Base-by-base conservation (phyloP, 2,329 filamentous ascomycete genomes). In the Dactylellina drechsleri region DNA sequence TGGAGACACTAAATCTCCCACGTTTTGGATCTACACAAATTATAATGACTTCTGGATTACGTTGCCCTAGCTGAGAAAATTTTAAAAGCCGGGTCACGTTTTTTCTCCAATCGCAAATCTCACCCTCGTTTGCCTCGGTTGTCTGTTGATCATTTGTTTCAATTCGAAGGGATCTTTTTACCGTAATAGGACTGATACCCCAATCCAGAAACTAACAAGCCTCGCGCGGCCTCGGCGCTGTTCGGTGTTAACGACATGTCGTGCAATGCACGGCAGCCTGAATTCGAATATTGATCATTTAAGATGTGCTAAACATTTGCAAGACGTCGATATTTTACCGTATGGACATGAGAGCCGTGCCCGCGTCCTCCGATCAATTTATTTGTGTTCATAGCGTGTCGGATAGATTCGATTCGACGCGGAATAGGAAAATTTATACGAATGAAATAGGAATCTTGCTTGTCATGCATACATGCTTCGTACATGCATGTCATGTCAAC, bases 121-220 rank as follows among this genome's bases (percentile, higher is more conserved):
- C 18, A 23, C n/a, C 20, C 15, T 49, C 20, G 6, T 43, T n/a
- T 52, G 18, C 57, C 57, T 60, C 57, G 57, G 57, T 49, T 20
- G 26, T 20, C 20, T 49, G 57, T 15, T 49, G 57, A 60, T 60
- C 57, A 16, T 36, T 36, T 60, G 57, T 60, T 60, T 60, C 57
- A 60, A 47, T 15, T 49, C 45, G 8, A 45, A 26, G 6, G 41
- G 7, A 28, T 20, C 16, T 36, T 36, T 23, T 43, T 20, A 43
- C 40, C 31, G 26, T 16, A 58, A 41, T 20, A 10, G 40, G 54
- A 41, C 28, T 31, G 54, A 58, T 41, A 31, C 52, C 47, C 52
- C 54, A 58, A 45, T 58, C 54, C 54, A 58, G 54, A 52, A 52
- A 18, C 16, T 16, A 52, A 52, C 10, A 52, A 18, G 47, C 12